Evolutionary conservation across 345 rosid genomes (phyloP), one percentile per base, ranked within the genome.

Genomic region (Mangifera indica): DNA sequence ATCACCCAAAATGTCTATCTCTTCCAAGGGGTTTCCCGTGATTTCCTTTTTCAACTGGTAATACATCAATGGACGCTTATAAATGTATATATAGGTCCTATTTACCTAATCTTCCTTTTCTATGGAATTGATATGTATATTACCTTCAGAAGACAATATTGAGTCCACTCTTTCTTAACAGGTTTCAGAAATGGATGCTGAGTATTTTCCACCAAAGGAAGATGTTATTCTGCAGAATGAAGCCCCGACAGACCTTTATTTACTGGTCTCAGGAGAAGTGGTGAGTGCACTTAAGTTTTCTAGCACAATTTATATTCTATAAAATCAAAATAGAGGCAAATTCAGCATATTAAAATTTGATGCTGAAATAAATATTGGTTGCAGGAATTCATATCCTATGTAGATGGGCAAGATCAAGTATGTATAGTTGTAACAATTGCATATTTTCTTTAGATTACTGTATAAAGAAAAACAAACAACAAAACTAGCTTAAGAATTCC

Each of bases 41-140:
- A 94, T 81, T 92, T 92, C 80, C 91, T 94, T 66, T 90, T 90
- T 80, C 99, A 94, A 60, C 48, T 94, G 98, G 99, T 92, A 94
- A 81, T 46, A 26, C 63, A 66, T 44, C 3, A 34, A 63, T 17
- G 42, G 40, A 26, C n/a, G 58, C 26, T 65, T 24, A 17, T 4
- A 42, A 37, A 46, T 48, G 32, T 20, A 5, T 21, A 55, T 59
- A n/a, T n/a, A n/a, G n/a, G n/a, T n/a, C n/a, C n/a, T n/a, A n/a
- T n/a, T n/a, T n/a, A n/a, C n/a, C n/a, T n/a, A n/a, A n/a, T 71
- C 34, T 57, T 26, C 40, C 53, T 57, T 14, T 64, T 20, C 17
- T 14, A 22, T 5, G 3, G 26, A 59, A 49, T 25, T 63, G 46
- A 44, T 42, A 54, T 22, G 57, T 26, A 65, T 42, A 34, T 48